These are phyloP conservation scores for Monosiga brevicollis DNA, from an alignment of 78 protist species.

Conservation along the genomic window DNA sequence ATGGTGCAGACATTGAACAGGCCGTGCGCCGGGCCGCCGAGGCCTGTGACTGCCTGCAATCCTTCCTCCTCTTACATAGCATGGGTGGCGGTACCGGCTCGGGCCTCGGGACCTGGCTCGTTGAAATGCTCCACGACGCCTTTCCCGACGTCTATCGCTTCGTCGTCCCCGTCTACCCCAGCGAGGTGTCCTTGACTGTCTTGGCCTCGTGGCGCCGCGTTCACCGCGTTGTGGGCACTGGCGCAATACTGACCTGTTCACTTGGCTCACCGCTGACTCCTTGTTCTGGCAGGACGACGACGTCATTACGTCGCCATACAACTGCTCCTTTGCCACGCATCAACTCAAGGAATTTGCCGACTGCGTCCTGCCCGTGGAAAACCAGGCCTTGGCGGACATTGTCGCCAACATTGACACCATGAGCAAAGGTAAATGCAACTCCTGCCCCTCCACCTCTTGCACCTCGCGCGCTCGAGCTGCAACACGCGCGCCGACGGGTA, in stretches of 20 bases:
- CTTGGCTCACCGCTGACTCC: no score
- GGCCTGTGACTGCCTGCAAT: constrained; percentile 56
- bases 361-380: constrained; percentile 55
- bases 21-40: constrained; percentile 28
- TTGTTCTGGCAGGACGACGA: constrained; percentile 54
- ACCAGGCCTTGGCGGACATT: constrained; percentile 44
- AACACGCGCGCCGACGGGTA: no score
- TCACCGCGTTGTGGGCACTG: no score
- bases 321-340: constrained; percentile 16
- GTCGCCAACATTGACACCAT: neutral
- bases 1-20: constrained; percentile 16
- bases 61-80: constrained; percentile 51
- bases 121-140: constrained; percentile 41
- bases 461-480: no score
- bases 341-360: constrained; percentile 52
- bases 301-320: constrained; percentile 63
- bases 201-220: no score
- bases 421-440: neutral
- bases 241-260: no score
- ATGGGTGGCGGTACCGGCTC: constrained; percentile 82
- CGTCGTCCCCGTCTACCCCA: constrained; percentile 44
- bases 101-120: constrained; percentile 63
- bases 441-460: no score
- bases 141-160: constrained; percentile 37
- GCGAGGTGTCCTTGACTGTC: neutral